Percentiles rank a stretch among this genome's conserved stretches.
These are phyloP conservation scores for Citeromyces siamensis DNA, from an alignment of 1,139 yeast species.

Conservation along the genomic window DNA sequence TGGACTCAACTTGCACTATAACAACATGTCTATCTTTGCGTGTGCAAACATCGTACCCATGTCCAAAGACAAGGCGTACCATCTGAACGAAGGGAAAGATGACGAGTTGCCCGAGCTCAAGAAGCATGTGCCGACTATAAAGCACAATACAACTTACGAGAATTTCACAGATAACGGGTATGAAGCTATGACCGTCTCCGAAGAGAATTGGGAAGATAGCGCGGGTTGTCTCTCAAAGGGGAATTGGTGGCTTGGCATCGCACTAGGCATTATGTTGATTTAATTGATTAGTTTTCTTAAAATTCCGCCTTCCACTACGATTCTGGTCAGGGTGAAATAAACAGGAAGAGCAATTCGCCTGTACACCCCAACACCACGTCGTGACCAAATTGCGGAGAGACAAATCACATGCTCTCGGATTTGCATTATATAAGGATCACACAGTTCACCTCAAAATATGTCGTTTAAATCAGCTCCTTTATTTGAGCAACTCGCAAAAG, in stretches of 20 bases:
- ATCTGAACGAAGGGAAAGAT: slow-evolving; percentile 6
- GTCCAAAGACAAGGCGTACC: slow-evolving; percentile 10
- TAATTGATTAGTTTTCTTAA: too few relatives aligned
- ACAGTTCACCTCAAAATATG: not conserved
- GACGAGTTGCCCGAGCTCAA: not conserved
- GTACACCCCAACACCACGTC: not conserved
- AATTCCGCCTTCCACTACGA: too few relatives aligned
- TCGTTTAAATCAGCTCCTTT: slow-evolving; percentile 32
- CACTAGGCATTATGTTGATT: too few relatives aligned
- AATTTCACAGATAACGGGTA: too few relatives aligned
- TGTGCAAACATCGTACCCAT: slow-evolving; percentile 24
- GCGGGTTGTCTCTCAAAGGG: too few relatives aligned
- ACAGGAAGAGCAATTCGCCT: not conserved
- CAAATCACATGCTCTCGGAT: slow-evolving; percentile 3
- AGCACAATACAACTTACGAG: too few relatives aligned
- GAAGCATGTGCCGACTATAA: too few relatives aligned
- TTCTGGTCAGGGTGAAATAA: not conserved
- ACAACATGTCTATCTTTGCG: slow-evolving; percentile 36
- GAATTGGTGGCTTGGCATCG: too few relatives aligned
- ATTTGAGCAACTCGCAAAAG: slow-evolving; percentile 28
- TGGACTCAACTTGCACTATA: slow-evolving; percentile 38
- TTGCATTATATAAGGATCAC: not conserved
- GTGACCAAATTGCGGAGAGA: slow-evolving; percentile 3
- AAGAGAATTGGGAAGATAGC: too few relatives aligned
- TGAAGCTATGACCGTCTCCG: too few relatives aligned